Evolutionary conservation across 108 stramenopile genomes (phyloP).

Genomic region (Hondaea fermentalgiana): DNA sequence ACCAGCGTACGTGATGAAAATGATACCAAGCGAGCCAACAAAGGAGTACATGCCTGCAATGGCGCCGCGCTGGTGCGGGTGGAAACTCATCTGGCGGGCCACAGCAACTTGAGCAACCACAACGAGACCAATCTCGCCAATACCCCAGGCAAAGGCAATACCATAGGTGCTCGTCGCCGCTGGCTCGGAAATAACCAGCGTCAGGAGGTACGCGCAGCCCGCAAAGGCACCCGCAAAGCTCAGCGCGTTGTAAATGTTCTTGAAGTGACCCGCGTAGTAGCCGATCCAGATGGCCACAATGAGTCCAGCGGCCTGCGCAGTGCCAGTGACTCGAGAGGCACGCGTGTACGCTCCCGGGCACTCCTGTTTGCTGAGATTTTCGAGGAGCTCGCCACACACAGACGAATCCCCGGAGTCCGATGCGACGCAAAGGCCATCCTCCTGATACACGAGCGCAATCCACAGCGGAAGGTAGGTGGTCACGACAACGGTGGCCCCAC

Average conservation of each 20-base stretch:
- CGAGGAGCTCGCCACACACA: background rate
- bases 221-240: background rate
- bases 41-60: conserved; percentile 11
- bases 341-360: background rate
- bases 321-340: background rate
- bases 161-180: background rate
- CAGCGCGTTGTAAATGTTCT: background rate
- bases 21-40: background rate
- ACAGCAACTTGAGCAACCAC: background rate
- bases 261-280: background rate
- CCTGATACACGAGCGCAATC: background rate
- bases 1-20: background rate
- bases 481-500: background rate
- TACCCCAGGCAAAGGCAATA: background rate
- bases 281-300: background rate
- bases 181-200: background rate
- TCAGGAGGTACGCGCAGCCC: background rate
- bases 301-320: background rate
- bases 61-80: background rate
- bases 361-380: background rate
- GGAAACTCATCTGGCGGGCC: background rate
- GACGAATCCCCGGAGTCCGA: background rate
- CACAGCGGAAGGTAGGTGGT: background rate
- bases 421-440: background rate
- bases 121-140: background rate